Evolutionary conservation across 2,329 filamentous ascomycete genomes (phyloP), one percentile per base, ranked within the genome.

Genomic region (Colletotrichum godetiae): DNA sequence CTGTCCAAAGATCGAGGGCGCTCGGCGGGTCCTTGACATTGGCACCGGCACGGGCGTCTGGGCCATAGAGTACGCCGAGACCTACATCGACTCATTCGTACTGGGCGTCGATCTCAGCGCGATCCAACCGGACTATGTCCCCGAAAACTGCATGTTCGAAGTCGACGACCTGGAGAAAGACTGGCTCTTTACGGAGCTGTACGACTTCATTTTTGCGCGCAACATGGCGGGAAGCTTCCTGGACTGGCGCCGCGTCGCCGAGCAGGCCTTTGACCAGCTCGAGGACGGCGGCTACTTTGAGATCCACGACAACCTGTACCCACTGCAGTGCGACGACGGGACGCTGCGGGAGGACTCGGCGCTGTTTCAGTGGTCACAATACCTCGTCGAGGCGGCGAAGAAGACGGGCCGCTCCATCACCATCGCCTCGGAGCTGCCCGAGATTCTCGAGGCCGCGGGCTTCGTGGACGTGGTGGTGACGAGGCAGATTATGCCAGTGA

Each of bases 291-390:
- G 71, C 1, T 71, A 71, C 46, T 60, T 71, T 31, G 85, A 88
- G 71, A 79, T 86, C 5, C 82, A 84, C 24, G 80, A 82, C 7
- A 76, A 77, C n/a, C 72, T 76, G 15, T 78, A 77, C 72, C 73
- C 75, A 11, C 76, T 79, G n/a, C 66, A 73, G 5, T 81, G 78
- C 55, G 80, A 81, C 33, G 80, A 81, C 24, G 76, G 68, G 22
- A 79, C 78, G 4, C 63, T 78, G 12, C 73, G 31, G 15, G 75
- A 77, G 24, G 74, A 75, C 49, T 69, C 69, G 3, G 61, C 75
- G 19, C 76, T 78, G 5, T 72, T 71, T 65, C 60, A 67, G 49
- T 79, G 78, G 78, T 90, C 88, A 13, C 79, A 91, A 12, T 78
- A 91, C 3, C 83, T 85, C 12, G 86, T 22, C 5, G 67, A 73